Conservation (phyloP, 768 basidiomycete genomes). For the Russula dissimulans region DNA sequence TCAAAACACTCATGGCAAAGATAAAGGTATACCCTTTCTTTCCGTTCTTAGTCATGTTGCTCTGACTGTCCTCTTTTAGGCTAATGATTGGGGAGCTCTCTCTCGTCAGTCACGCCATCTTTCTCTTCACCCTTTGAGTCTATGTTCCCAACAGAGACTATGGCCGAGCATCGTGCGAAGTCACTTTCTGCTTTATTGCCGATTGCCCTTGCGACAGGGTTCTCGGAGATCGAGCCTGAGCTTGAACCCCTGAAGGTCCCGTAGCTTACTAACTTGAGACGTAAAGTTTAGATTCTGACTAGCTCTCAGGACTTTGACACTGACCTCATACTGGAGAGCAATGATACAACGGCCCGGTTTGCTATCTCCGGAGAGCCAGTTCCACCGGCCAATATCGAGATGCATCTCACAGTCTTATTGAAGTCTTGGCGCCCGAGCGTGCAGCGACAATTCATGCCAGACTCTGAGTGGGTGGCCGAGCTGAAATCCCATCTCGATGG, state of each 20-base stretch:
- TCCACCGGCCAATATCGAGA: constrained; percentile 23
- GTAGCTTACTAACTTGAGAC: not conserved
- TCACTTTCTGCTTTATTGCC: constrained; percentile 33
- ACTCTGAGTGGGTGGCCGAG: constrained; percentile 34
- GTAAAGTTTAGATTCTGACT: not conserved
- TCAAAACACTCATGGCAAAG: constrained; percentile 13
- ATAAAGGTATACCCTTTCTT: not conserved
- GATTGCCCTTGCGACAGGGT: constrained; percentile 40
- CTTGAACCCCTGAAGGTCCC: constrained; percentile 42
- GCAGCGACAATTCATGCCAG: constrained; percentile 30
- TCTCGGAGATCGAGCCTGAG: constrained; percentile 36
- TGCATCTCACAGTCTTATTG: constrained; percentile 20
- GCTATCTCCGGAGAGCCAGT: constrained; percentile 22
- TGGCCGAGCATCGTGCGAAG: constrained; percentile 38
- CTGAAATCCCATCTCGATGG: constrained; percentile 32
- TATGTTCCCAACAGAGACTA: constrained; percentile 32
- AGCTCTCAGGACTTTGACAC: constrained; percentile 42
- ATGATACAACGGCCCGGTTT: constrained; percentile 32
- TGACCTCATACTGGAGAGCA: constrained; percentile 31
- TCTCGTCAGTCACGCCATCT: constrained; percentile 38
- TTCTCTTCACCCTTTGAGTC: not conserved
- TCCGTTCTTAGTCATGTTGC: no score
- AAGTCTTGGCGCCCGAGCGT: constrained; percentile 26
- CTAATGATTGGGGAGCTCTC: constrained; percentile 56
- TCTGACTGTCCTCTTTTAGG: constrained; percentile 26